A percentile compares a stretch with the other conserved stretches of the same genome.
Evolutionary conservation across 495 filamentous ascomycete genomes (phyloP).

Genomic region (Penicillium paxilli): DNA sequence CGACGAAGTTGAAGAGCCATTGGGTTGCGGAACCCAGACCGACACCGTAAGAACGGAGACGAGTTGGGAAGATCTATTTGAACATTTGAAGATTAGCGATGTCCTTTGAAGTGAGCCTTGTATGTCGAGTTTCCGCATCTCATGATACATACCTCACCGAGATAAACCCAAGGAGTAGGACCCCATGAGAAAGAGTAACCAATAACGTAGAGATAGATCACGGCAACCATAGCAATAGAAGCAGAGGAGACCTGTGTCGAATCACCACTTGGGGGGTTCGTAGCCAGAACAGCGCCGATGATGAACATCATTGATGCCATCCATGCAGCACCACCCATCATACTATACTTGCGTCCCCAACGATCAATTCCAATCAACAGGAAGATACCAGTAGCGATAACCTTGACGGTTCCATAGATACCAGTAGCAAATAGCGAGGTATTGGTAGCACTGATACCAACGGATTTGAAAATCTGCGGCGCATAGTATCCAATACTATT

Average conservation of each 20-base stretch:
- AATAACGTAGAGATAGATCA: slow-evolving; percentile 57
- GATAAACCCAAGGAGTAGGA: slow-evolving; percentile 53
- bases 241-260: slow-evolving; percentile 31
- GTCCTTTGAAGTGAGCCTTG: no score
- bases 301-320: slow-evolving; percentile 73
- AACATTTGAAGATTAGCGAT: no score
- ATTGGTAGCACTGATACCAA: slow-evolving; percentile 45
- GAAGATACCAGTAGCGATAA: slow-evolving; percentile 59
- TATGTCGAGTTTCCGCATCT: not conserved
- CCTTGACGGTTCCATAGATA: slow-evolving; percentile 54
- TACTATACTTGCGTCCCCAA: slow-evolving; percentile 62
- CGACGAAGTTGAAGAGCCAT: slow-evolving; percentile 48
- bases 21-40: slow-evolving; percentile 60
- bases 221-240: slow-evolving; percentile 50
- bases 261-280: slow-evolving; percentile 38
- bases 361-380: slow-evolving; percentile 68
- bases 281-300: slow-evolving; percentile 66
- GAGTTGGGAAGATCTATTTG: slow-evolving; percentile 68
- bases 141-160: slow-evolving; percentile 42
- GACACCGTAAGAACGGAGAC: slow-evolving; percentile 70
- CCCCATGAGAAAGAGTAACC: slow-evolving; percentile 44
- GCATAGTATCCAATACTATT: slow-evolving; percentile 54
- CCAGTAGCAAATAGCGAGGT: slow-evolving; percentile 51
- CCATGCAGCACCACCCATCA: slow-evolving; percentile 69
- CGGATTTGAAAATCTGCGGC: slow-evolving; percentile 50